phyloP scores from a whole-genome alignment of 305 asterid species.

The Petunia hybrid region DNA sequence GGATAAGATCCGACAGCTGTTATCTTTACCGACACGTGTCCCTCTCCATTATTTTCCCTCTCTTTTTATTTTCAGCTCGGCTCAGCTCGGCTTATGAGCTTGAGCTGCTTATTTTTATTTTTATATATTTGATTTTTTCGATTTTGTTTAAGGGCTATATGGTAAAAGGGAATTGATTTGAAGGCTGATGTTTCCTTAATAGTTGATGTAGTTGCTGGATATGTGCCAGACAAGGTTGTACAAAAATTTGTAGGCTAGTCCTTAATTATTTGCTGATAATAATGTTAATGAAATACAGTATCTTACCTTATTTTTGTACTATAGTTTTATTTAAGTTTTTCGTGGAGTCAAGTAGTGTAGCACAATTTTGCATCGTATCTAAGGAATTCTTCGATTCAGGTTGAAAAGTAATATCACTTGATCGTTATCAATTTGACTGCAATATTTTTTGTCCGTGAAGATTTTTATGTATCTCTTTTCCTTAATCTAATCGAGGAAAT shows the following conservation, averaged over 20 bases:
- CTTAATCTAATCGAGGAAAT: no score
- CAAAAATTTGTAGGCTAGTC: no score
- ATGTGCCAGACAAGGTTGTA: slow-evolving; percentile 28
- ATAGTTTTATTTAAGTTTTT: no score
- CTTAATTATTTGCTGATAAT: neutral
- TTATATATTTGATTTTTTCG: neutral
- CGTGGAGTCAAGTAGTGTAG: no score
- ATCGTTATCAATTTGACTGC: no score
- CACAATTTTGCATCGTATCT: no score
- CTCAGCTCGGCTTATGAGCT: slow-evolving; percentile 35
- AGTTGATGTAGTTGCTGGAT: slow-evolving; percentile 34
- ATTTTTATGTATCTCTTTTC: no score
- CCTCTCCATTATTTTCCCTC: slow-evolving; percentile 11
- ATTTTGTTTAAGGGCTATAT: neutral
- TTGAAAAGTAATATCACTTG: no score
- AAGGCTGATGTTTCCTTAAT: neutral
- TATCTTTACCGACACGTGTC: slow-evolving; percentile 41
- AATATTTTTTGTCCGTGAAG: no score
- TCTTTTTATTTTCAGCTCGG: neutral
- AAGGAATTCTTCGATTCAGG: no score
- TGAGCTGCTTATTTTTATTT: neutral
- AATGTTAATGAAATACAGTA: no score
- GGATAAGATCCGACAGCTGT: slow-evolving; percentile 53
- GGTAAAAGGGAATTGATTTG: neutral
- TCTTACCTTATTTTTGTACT: no score